Evolutionary conservation across 78 protist genomes (phyloP).

Genomic region (Emiliania huxleyi): DNA sequence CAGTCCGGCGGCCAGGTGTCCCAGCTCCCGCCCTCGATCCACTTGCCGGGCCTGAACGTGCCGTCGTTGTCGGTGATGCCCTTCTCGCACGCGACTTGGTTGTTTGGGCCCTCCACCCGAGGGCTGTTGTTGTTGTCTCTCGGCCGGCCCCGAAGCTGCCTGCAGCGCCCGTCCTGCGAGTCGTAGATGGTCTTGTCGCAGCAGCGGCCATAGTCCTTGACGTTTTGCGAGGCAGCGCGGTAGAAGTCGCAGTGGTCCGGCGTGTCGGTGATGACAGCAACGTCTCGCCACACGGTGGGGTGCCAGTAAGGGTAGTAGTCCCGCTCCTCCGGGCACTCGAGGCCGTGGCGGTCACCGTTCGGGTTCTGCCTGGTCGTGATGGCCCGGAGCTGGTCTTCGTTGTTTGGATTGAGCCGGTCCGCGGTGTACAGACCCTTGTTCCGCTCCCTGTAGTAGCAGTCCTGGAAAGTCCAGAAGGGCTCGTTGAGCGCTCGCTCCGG

Average conservation of each 20-base stretch:
- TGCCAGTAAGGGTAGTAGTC: slow-evolving; percentile 93
- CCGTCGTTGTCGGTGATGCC: too few species aligned
- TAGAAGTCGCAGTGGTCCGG: slow-evolving; percentile 60
- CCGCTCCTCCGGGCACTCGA: slow-evolving; percentile 89
- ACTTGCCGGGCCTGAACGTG: not conserved
- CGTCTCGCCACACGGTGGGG: slow-evolving; percentile 84
- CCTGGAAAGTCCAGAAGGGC: slow-evolving; percentile 54
- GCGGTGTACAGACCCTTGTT: slow-evolving; percentile 84
- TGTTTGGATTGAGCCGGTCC: slow-evolving; percentile 32
- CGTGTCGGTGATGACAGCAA: slow-evolving; percentile 71
- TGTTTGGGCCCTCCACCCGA: too few species aligned
- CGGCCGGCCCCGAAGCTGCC: not conserved
- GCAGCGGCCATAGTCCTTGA: not conserved
- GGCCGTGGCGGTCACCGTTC: slow-evolving; percentile 62
- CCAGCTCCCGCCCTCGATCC: not conserved
- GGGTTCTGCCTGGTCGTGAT: slow-evolving; percentile 29
- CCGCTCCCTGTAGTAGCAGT: slow-evolving; percentile 63
- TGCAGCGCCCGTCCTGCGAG: not conserved
- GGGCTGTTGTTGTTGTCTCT: too few species aligned
- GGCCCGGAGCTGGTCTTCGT: not conserved
- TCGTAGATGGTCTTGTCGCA: not conserved
- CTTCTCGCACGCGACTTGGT: too few species aligned
- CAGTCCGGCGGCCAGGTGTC: slow-evolving; percentile 72
- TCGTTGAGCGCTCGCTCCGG: slow-evolving; percentile 53
- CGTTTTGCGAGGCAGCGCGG: slow-evolving; percentile 74